Percentiles rank a stretch among this genome's conserved stretches.
Evolutionary conservation across 257 asterid species (phyloP).

Genomic region (Primulina huaijiensis): DNA sequence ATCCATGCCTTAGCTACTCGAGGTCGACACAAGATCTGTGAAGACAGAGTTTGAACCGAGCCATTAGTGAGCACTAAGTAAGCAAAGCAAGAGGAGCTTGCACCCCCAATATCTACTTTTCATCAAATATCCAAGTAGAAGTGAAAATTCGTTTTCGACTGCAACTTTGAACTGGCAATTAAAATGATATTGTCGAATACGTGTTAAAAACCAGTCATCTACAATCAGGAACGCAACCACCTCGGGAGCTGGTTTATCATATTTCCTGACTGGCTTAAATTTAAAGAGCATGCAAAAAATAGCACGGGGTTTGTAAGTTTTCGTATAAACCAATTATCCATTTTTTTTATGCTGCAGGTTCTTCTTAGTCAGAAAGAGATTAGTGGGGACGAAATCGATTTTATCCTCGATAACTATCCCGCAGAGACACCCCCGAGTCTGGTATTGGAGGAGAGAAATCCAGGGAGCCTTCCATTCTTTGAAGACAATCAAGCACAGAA

Average conservation of each 20-base stretch:
- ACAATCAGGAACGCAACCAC: neutral
- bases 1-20: neutral
- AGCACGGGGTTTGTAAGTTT: too few relatives aligned
- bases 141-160: neutral
- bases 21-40: neutral
- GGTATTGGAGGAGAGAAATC: slow-evolving; percentile 71
- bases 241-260: neutral
- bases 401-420: slow-evolving; percentile 69
- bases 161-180: neutral
- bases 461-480: slow-evolving; percentile 65
- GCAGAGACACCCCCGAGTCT: slow-evolving; percentile 61
- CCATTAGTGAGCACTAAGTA: neutral
- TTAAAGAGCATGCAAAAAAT: neutral
- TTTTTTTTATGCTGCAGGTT: slow-evolving; percentile 49
- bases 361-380: slow-evolving; percentile 77
- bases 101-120: too few relatives aligned
- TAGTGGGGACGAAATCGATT: slow-evolving; percentile 73
- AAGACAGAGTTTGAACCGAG: neutral
- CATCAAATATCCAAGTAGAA: neutral
- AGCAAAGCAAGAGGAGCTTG: too few relatives aligned
- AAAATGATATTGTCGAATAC: neutral
- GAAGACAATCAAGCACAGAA: slow-evolving; percentile 36
- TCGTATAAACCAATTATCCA: neutral
- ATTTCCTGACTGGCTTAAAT: neutral
- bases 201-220: neutral